Evolutionary conservation across 208 protist genomes (phyloP).

Genomic region (Crithidia thermophila): DNA sequence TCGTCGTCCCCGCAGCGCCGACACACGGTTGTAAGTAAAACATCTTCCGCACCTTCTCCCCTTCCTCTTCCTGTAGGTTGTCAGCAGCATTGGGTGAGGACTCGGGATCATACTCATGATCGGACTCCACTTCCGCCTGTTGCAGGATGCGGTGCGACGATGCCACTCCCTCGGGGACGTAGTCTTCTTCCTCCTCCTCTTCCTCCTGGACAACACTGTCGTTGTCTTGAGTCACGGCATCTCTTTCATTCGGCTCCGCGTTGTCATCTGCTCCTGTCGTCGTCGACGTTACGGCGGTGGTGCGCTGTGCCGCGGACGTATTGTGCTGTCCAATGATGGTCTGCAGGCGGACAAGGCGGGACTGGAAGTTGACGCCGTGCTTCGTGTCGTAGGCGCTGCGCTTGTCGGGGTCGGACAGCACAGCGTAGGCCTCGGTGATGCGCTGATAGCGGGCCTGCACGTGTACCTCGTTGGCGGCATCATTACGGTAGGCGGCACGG

Average conservation of each 20-base stretch:
- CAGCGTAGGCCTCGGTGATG: conserved; percentile 75
- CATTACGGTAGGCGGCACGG: conserved; percentile 60
- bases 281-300: background rate
- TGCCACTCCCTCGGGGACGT: conserved; percentile 10
- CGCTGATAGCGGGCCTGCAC: conserved; percentile 55
- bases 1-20: background rate
- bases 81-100: too few relatives aligned
- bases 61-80: background rate
- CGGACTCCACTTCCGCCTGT: too few relatives aligned
- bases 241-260: background rate
- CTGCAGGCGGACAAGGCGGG: conserved; percentile 41
- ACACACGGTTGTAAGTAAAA: conserved; percentile 6
- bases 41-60: background rate
- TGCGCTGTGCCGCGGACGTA: conserved; percentile 14
- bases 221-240: background rate
- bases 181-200: conserved; percentile 24
- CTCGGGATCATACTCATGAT: too few relatives aligned
- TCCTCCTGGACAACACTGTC: background rate
- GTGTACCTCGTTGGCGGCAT: conserved; percentile 21
- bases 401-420: conserved; percentile 68
- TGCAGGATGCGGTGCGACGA: background rate
- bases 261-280: background rate
- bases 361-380: conserved; percentile 75
- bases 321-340: conserved; percentile 46
- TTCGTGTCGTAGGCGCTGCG: conserved; percentile 71